phyloP scores from a whole-genome alignment of 1,284 basidiomycete genomes.

The Meira miltonrushii region DNA sequence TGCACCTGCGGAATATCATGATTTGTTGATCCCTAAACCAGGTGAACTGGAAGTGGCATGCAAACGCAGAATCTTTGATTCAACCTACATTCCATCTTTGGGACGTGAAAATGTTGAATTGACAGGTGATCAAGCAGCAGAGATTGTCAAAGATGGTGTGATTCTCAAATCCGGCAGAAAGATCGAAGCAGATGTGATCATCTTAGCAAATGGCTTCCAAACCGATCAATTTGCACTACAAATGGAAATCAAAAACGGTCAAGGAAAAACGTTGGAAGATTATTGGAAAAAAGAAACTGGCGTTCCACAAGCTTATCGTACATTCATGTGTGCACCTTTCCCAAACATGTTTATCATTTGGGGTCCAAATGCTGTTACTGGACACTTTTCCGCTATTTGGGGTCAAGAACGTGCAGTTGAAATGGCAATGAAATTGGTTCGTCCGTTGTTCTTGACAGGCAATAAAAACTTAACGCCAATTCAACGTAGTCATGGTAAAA shows the following conservation, averaged over 20 bases:
- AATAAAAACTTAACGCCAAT: neutral
- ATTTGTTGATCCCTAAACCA: constrained; percentile 32
- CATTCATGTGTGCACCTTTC: constrained; percentile 34
- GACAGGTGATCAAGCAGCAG: constrained; percentile 25
- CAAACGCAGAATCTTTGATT: constrained; percentile 46
- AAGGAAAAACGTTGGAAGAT: constrained; percentile 22
- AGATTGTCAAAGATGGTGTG: constrained; percentile 42
- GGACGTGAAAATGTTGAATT: constrained; percentile 33
- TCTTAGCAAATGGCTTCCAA: constrained; percentile 47
- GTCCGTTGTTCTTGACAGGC: constrained; percentile 5
- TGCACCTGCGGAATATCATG: constrained; percentile 44
- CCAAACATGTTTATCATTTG: constrained; percentile 45
- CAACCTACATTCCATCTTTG: constrained; percentile 33
- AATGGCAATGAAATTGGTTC: constrained; percentile 1
- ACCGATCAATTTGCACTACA: constrained; percentile 32
- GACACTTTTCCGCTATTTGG: constrained; percentile 23
- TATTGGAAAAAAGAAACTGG: constrained; percentile 44
- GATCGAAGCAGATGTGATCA: constrained; percentile 47
- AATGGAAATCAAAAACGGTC: constrained; percentile 31
- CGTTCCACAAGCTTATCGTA: constrained; percentile 38
- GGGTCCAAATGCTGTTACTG: constrained; percentile 45
- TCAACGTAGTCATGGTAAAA: constrained; percentile 9
- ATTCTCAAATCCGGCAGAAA: constrained; percentile 31
- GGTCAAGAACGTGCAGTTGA: constrained; percentile 37
- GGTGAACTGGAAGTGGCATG: constrained; percentile 21